Evolutionary conservation across 352 stramenopile species (phyloP), one percentile per base, ranked within the genome.

Genomic region (Paralagenidium karlingii): DNA sequence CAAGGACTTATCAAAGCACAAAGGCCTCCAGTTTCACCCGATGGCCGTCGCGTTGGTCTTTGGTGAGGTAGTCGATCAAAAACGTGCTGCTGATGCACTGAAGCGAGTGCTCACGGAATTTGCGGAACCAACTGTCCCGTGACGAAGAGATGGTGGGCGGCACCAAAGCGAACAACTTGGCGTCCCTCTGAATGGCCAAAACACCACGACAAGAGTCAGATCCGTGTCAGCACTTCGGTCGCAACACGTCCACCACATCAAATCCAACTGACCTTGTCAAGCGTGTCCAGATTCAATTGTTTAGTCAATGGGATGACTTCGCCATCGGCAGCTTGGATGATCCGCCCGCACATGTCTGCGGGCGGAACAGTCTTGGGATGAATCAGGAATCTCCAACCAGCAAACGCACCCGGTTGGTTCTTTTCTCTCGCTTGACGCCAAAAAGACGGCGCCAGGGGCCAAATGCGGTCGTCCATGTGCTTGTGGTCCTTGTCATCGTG

Each of bases 11-110:
- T n/a, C n/a, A n/a, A n/a, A n/a, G n/a, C n/a, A n/a, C n/a, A n/a
- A n/a, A n/a, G n/a, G n/a, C n/a, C n/a, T n/a, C n/a, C n/a, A n/a
- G n/a, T n/a, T n/a, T n/a, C n/a, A n/a, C n/a, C n/a, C n/a, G n/a
- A n/a, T n/a, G n/a, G n/a, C n/a, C n/a, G n/a, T n/a, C n/a, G n/a
- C n/a, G n/a, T n/a, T 87, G 78, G 46, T 88, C 63, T 53, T 89
- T 92, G 20, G 78, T 88, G 38, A 92, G 57, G 43, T 73, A 85
- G 42, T 92, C 78, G 57, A 92, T 85, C 21, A 92, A 57, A 36
- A 92, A 89, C 24, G 47, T 73, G 3, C 75, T 73, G 38, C 81
- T 84, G 46, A 89, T 50, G 50, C 73, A 81, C 43, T 76, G 61
- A 12, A 92, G 51, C n/a, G 70, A 57, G 26, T 70, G 53, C 11